Base-by-base conservation (phyloP, 192 early-diverging fungal genomes). In the Chytriomyces hyalinus region DNA sequence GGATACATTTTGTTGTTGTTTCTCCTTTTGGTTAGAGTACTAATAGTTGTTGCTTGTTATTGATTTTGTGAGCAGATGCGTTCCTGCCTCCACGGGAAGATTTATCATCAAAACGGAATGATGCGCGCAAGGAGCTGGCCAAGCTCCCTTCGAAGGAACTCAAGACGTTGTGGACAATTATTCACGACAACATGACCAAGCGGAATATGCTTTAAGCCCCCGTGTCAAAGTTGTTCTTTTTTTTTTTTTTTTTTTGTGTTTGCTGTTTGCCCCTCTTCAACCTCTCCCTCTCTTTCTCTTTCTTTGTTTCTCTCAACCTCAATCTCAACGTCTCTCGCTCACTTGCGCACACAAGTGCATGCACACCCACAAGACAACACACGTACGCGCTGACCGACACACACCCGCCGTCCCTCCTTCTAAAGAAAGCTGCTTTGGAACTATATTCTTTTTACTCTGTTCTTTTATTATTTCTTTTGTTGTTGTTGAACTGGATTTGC, bases 141-240 rank as follows among this genome's bases (percentile, higher is more conserved):
- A 78, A 78, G 49, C 69, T 78, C n/a, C 77, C 77, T 11, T 63
- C 69, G 6, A 61, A 70, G 59, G 77, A 78, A 47, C 61, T 78
- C 68, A 78, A 72, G 70, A 72, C 61, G 22, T 63, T 78, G n/a
- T 78, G 69, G 68, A 61, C 59, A 7, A 78, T 78, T 65, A 78
- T 78, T 45, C 70, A 72, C 61, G 77, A 78, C 8, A 78, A 70
- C 69, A 78, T 78, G 68, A 72, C 57, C 44, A 53, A 78, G 26
- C 57, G 77, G 28, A 72, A 78, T 24, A 78, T 71, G 77, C 63
- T 73, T 46, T 73, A 57, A 57, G 53, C 15, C 3, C 4, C 53
- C 53, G 13, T 57, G 53, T 20, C 53, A 13, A 57, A 13, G 13
- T 13, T 44, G 15, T 57, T 45, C 22, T 73, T 26, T 73, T 62